Conservation (phyloP, 1,284 basidiomycete species). For the Trichosporon coremiiforme region DNA sequence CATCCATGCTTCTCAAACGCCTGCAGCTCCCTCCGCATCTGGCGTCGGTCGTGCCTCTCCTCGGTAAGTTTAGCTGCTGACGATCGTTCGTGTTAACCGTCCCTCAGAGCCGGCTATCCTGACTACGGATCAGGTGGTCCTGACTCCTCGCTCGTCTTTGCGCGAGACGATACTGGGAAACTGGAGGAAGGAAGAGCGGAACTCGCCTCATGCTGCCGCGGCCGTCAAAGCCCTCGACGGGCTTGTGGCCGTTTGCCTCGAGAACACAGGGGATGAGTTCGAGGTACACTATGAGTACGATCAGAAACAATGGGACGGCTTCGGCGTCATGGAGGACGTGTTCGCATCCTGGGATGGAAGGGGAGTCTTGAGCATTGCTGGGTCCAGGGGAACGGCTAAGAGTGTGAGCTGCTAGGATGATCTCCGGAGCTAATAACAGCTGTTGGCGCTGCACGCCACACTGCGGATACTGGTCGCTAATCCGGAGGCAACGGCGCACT, state of each 20-base stretch:
- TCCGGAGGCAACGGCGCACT: constrained; percentile 37
- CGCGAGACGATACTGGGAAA: constrained; percentile 3
- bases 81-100: neutral
- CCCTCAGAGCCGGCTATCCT: constrained; percentile 32
- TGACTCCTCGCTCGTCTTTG: constrained; percentile 36
- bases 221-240: constrained; percentile 32
- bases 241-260: constrained; percentile 34
- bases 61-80: constrained; percentile 34
- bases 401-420: constrained; percentile 40
- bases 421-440: constrained; percentile 29
- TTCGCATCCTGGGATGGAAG: constrained; percentile 32
- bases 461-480: constrained; percentile 39
- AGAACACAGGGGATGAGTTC: constrained; percentile 17
- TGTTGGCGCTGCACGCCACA: constrained; percentile 48
- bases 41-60: constrained; percentile 34
- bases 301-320: constrained; percentile 39
- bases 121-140: constrained; percentile 50
- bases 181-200: neutral
- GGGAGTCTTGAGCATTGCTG: constrained; percentile 48
- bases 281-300: neutral
- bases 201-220: neutral
- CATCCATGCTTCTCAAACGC: constrained; percentile 53
- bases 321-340: constrained; percentile 33
- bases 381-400: constrained; percentile 47
- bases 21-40: constrained; percentile 38